phyloP scores from a whole-genome alignment of 2,329 filamentous ascomycete species.

The Ustilaginoidea virens region DNA sequence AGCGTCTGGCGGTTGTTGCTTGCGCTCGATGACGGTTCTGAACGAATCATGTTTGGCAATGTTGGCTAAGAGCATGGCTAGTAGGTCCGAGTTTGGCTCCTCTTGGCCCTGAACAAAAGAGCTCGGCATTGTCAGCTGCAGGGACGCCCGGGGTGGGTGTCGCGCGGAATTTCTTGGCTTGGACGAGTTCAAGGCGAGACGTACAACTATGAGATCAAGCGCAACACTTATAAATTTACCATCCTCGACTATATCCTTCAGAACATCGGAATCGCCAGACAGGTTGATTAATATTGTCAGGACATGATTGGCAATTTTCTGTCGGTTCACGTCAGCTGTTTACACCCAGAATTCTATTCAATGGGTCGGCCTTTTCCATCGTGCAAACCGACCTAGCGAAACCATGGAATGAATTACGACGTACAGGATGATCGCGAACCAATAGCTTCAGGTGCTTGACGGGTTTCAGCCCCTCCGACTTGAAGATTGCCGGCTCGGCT shows the following conservation, averaged over 20 bases:
- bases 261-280: conserved; percentile 59
- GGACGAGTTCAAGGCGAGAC: no score
- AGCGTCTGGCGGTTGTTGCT: conserved; percentile 51
- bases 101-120: conserved; percentile 38
- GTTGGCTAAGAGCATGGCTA: conserved; percentile 89
- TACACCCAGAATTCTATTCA: no score
- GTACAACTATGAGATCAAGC: conserved; percentile 57
- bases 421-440: conserved; percentile 66
- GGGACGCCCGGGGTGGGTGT: neutral
- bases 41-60: conserved; percentile 66
- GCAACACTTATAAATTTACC: conserved; percentile 66
- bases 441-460: conserved; percentile 79
- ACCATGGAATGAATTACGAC: conserved; percentile 13
- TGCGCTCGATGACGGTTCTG: conserved; percentile 51
- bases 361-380: no score
- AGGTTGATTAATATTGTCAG: conserved; percentile 82
- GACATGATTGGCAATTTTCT: conserved; percentile 88
- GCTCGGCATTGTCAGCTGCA: neutral
- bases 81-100: conserved; percentile 69
- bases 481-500: conserved; percentile 66
- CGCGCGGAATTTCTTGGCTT: no score
- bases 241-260: conserved; percentile 59
- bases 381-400: neutral
- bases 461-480: conserved; percentile 60
- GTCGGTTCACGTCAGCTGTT: no score